A percentile compares a stretch with the other conserved stretches of the same genome.
These are phyloP conservation scores for Rhexocercosporidium sp. DNA, from an alignment of 2,329 filamentous ascomycete genomes.

Conservation along the genomic window DNA sequence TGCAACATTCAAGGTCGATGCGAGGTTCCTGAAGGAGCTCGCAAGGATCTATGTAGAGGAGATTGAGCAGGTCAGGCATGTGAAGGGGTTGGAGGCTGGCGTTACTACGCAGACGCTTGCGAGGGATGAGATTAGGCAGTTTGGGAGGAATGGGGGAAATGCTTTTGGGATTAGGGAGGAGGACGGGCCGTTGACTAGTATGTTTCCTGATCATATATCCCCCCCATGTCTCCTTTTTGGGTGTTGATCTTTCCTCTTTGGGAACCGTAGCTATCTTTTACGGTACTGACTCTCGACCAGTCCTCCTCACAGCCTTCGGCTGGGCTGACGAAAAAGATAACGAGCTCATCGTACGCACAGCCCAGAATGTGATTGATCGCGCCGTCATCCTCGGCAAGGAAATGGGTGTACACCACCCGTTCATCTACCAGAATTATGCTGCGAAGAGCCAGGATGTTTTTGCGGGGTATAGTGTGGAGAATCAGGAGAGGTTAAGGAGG, in stretches of 20 bases:
- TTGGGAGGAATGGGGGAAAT: conserved; percentile 38
- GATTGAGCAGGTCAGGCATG: conserved; percentile 13
- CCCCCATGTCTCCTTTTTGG: background rate
- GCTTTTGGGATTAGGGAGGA: conserved; percentile 27
- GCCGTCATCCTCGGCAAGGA: conserved; percentile 38
- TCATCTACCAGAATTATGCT: conserved; percentile 50
- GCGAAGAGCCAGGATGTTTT: conserved; percentile 44
- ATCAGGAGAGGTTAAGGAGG: conserved; percentile 37
- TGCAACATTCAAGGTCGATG: conserved; percentile 24
- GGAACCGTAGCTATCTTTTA: no score
- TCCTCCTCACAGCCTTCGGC: conserved; percentile 26
- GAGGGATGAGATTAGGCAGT: conserved; percentile 9
- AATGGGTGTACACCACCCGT: conserved; percentile 44
- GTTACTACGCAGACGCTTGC: conserved; percentile 26
- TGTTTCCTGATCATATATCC: background rate
- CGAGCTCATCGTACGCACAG: conserved; percentile 39
- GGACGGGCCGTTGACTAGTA: conserved; percentile 25
- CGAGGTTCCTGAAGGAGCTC: conserved; percentile 19
- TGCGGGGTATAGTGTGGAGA: conserved; percentile 43
- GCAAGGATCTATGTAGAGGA: conserved; percentile 22
- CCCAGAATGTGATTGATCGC: conserved; percentile 37
- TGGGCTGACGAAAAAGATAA: conserved; percentile 44
- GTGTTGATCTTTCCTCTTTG: no score
- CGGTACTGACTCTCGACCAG: background rate
- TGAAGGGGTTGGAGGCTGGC: conserved; percentile 12